phyloP scores from a whole-genome alignment of 1,139 yeast species.

The Scheffersomyces titani region DNA sequence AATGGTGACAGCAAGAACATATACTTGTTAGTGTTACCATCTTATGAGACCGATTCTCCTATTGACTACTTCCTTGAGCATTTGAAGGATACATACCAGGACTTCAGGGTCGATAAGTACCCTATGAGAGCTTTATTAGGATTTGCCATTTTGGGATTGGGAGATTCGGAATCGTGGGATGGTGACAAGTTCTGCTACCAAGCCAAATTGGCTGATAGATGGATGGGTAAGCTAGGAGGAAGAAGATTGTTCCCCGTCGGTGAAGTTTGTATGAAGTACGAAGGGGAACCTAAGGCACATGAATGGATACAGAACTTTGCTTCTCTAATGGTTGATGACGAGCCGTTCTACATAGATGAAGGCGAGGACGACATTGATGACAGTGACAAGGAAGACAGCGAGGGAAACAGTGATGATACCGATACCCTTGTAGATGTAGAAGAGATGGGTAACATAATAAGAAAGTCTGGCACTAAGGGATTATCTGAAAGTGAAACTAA shows the following conservation, averaged over 20 bases:
- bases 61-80: slow-evolving; percentile 85
- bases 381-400: slow-evolving; percentile 46
- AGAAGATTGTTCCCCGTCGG: slow-evolving; percentile 84
- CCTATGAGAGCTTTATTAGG: slow-evolving; percentile 73
- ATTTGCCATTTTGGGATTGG: slow-evolving; percentile 82
- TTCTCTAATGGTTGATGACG: slow-evolving; percentile 65
- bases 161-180: slow-evolving; percentile 82
- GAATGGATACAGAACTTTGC: slow-evolving; percentile 69
- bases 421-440: slow-evolving; percentile 72
- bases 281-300: slow-evolving; percentile 59
- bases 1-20: slow-evolving; percentile 43
- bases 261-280: slow-evolving; percentile 77
- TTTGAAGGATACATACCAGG: slow-evolving; percentile 76
- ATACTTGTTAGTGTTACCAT: slow-evolving; percentile 81
- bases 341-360: slow-evolving; percentile 53
- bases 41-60: slow-evolving; percentile 92
- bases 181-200: slow-evolving; percentile 86
- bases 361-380: slow-evolving; percentile 35
- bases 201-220: slow-evolving; percentile 71
- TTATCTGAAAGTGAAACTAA: slow-evolving; percentile 43
- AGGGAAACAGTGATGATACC: slow-evolving; percentile 47
- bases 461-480: slow-evolving; percentile 27
- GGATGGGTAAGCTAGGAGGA: slow-evolving; percentile 81
- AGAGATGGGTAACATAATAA: slow-evolving; percentile 72
- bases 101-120: slow-evolving; percentile 80